Conservation (phyloP, 225 moss, liverwort and hornwort genomes). For the Physcomitrium patens region DNA sequence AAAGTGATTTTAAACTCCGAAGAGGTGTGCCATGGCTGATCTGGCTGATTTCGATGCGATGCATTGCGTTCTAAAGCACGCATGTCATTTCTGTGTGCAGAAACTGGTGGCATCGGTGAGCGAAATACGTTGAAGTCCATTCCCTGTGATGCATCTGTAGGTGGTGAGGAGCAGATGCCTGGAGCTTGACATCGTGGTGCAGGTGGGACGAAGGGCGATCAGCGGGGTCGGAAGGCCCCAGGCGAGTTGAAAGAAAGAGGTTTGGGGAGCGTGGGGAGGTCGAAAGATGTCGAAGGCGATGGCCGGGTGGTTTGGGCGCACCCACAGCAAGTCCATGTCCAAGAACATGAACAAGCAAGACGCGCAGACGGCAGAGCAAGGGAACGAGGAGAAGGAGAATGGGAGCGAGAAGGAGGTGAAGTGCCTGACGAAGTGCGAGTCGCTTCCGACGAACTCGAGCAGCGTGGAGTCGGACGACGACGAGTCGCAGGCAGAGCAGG, state of each 20-base stretch:
- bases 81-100: slow-evolving; percentile 9
- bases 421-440: slow-evolving; percentile 44
- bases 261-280: not conserved
- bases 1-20: not conserved
- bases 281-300: slow-evolving; percentile 63
- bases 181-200: slow-evolving; percentile 26
- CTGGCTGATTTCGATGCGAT: not conserved
- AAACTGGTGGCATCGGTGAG: not conserved
- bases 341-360: slow-evolving; percentile 46
- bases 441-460: slow-evolving; percentile 38
- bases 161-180: slow-evolving; percentile 46
- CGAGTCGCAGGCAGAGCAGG: slow-evolving; percentile 28
- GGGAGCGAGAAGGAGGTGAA: slow-evolving; percentile 33
- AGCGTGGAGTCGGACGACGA: slow-evolving; percentile 54
- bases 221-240: not conserved
- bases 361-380: slow-evolving; percentile 43
- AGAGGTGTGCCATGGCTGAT: not conserved
- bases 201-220: slow-evolving; percentile 24
- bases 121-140: not conserved
- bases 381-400: slow-evolving; percentile 56
- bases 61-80: not conserved
- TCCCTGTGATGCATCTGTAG: slow-evolving; percentile 50
- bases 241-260: not conserved
- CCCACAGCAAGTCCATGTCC: slow-evolving; percentile 50
- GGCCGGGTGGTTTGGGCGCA: slow-evolving; percentile 60